Percentiles rank a stretch among this genome's conserved stretches.
These are phyloP conservation scores for Aquilaria yunnanensis DNA, from an alignment of 345 rosid genomes.

Conservation along the genomic window DNA sequence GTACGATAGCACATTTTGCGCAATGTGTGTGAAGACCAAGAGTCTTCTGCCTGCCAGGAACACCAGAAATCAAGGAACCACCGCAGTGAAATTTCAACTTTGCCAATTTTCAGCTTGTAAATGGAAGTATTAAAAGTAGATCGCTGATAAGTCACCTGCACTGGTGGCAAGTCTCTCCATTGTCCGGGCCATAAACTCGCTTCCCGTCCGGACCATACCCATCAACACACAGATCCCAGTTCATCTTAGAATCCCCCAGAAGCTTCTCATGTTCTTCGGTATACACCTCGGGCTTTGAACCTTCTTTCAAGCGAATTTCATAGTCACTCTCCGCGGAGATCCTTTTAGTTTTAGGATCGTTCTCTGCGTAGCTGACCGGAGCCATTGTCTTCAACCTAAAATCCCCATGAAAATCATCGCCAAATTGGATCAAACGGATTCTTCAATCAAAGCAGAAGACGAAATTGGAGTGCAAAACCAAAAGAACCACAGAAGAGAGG, in stretches of 20 bases:
- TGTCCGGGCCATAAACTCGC: conserved; percentile 23
- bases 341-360: not conserved
- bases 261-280: conserved; percentile 23
- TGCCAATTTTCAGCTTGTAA: no score
- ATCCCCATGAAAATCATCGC: not conserved
- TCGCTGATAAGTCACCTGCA: conserved; percentile 22
- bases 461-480: not conserved
- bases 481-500: not conserved
- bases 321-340: conserved; percentile 1
- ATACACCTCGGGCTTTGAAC: conserved; percentile 27
- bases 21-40: conserved; percentile 27
- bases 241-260: conserved; percentile 18
- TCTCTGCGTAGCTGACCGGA: conserved; percentile 20
- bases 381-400: conserved; percentile 20
- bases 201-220: conserved; percentile 21
- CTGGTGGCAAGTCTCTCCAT: conserved; percentile 32
- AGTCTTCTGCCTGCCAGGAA: conserved; percentile 27
- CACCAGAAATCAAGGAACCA: not conserved
- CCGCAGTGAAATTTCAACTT: not conserved
- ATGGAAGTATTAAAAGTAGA: not conserved
- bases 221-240: conserved; percentile 19
- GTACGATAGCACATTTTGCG: conserved; percentile 24
- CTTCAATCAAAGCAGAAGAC: not conserved
- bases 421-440: not conserved
- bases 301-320: conserved; percentile 15